Conservation (phyloP, 768 basidiomycete genomes). For the Termitomyces sp. region DNA sequence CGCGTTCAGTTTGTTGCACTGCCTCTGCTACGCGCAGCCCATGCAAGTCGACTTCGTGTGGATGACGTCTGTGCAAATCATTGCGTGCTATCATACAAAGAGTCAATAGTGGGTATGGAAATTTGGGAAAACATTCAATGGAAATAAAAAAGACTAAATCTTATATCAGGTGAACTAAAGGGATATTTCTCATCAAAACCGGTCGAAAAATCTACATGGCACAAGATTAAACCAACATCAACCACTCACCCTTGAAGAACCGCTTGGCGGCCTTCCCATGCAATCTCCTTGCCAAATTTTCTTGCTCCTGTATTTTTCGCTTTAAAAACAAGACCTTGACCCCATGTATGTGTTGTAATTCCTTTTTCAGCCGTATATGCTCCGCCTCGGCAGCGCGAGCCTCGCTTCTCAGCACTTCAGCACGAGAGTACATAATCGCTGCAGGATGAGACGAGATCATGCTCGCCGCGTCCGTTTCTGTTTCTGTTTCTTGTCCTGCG, state of each 20-base stretch:
- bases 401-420: constrained; percentile 32
- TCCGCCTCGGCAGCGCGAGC: constrained; percentile 34
- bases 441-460: constrained; percentile 28
- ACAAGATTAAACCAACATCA: not conserved
- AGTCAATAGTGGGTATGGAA: not conserved
- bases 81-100: constrained; percentile 30
- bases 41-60: constrained; percentile 42
- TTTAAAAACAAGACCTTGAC: constrained; percentile 31
- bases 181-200: not conserved
- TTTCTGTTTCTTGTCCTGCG: constrained; percentile 14
- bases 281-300: constrained; percentile 28
- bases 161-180: not conserved
- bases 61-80: constrained; percentile 22
- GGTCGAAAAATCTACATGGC: not conserved
- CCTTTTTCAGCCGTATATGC: constrained; percentile 18
- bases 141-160: not conserved
- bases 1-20: constrained; percentile 35
- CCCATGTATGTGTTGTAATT: constrained; percentile 25
- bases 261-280: constrained; percentile 42
- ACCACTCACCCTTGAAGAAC: constrained; percentile 36
- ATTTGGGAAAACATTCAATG: not conserved
- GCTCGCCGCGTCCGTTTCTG: constrained; percentile 19
- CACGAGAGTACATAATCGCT: constrained; percentile 24
- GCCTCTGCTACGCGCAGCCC: constrained; percentile 44
- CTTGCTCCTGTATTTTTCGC: constrained; percentile 30